phyloP scores from a whole-genome alignment of 108 stramenopile species.

The Phaeodactylum tricornutum region DNA sequence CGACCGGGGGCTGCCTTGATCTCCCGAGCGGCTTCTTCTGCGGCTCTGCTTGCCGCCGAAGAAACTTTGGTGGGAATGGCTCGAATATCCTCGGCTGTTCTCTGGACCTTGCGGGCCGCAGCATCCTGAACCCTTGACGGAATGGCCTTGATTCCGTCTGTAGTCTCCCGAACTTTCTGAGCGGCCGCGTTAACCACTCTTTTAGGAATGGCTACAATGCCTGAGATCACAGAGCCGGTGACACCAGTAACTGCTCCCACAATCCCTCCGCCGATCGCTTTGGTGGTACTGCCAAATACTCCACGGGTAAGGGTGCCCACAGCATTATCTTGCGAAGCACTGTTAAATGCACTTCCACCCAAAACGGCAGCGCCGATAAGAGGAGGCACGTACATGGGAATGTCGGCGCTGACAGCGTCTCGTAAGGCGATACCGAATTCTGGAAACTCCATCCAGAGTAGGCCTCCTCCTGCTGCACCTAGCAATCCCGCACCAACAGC shows the following conservation, averaged over 20 bases:
- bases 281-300: slow-evolving; percentile 23
- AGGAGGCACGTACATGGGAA: too few species aligned
- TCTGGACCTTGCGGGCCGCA: slow-evolving; percentile 12
- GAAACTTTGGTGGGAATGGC: slow-evolving; percentile 22
- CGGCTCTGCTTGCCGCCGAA: slow-evolving; percentile 13
- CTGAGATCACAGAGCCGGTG: neutral
- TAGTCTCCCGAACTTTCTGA: slow-evolving; percentile 35
- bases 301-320: slow-evolving; percentile 28
- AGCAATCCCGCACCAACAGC: slow-evolving; percentile 29
- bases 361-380: slow-evolving; percentile 25
- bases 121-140: slow-evolving; percentile 21
- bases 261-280: slow-evolving; percentile 4
- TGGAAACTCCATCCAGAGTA: slow-evolving; percentile 18
- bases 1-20: slow-evolving; percentile 61
- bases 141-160: slow-evolving; percentile 42
- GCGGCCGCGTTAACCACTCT: slow-evolving; percentile 30
- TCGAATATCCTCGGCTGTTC: slow-evolving; percentile 12
- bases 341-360: slow-evolving; percentile 21
- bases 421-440: too few species aligned
- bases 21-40: slow-evolving; percentile 32
- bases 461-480: slow-evolving; percentile 20
- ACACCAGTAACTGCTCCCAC: slow-evolving; percentile 2
- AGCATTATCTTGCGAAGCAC: slow-evolving; percentile 19
- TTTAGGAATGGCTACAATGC: slow-evolving; percentile 36
- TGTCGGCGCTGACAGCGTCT: neutral